Conservation (phyloP, 2,329 filamentous ascomycete genomes). For the Triangularia setosa region DNA sequence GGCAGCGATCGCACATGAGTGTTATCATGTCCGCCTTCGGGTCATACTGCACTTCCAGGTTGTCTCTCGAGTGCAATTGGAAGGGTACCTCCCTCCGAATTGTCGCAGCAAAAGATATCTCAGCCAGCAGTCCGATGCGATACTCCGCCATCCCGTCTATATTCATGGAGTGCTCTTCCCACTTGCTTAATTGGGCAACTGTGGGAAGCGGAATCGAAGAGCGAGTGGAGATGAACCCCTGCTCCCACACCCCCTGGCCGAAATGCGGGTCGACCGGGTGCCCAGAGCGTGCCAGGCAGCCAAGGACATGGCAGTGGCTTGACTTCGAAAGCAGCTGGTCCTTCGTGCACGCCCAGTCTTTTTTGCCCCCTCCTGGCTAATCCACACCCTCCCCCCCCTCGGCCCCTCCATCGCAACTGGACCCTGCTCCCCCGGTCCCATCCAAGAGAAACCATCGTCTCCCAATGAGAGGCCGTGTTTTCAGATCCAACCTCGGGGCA, state of each 20-base stretch:
- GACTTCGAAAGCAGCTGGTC: slow-evolving; percentile 5
- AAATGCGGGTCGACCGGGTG: background rate
- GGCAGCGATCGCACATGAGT: background rate
- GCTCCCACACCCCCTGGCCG: background rate
- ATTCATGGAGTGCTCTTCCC: background rate
- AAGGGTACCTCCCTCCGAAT: too few species aligned
- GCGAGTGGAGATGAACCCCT: background rate
- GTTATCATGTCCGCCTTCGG: background rate
- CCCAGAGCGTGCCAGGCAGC: slow-evolving; percentile 1
- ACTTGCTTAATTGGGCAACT: background rate
- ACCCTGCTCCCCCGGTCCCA: slow-evolving; percentile 15
- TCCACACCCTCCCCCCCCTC: slow-evolving; percentile 9
- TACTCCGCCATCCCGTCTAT: background rate
- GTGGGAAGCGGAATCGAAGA: background rate
- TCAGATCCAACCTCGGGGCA: slow-evolving; percentile 21
- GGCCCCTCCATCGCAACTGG: slow-evolving; percentile 13
- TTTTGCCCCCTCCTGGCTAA: slow-evolving; percentile 13
- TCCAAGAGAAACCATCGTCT: slow-evolving; percentile 8
- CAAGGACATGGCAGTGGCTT: slow-evolving; percentile 13
- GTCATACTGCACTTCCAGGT: background rate
- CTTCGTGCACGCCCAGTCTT: slow-evolving; percentile 6
- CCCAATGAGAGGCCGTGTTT: slow-evolving; percentile 18
- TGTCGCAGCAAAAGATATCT: too few species aligned
- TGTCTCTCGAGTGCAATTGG: too few species aligned
- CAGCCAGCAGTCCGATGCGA: too few species aligned